Evolutionary conservation across 352 stramenopile genomes (phyloP).

Genomic region (Phytophthora pistaciae): DNA sequence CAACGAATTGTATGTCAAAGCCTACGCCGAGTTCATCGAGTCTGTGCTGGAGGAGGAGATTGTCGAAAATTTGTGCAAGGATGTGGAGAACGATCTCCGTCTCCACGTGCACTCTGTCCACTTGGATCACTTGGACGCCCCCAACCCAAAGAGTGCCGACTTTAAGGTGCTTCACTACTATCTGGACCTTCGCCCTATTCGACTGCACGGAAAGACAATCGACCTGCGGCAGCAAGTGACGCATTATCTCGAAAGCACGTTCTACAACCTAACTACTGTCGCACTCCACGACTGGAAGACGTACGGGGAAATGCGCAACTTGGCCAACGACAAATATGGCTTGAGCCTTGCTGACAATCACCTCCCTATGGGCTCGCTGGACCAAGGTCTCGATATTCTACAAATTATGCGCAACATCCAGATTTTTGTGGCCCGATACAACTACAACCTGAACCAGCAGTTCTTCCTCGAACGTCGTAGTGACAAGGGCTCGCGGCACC

Average conservation of each 20-base stretch:
- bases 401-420: constrained; percentile 97
- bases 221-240: constrained; percentile 89
- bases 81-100: constrained; percentile 95
- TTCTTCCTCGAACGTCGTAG: constrained; percentile 94
- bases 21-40: constrained; percentile 85
- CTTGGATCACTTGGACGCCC: constrained; percentile 87
- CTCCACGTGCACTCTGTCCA: constrained; percentile 91
- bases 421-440: constrained; percentile 92
- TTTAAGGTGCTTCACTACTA: constrained; percentile 90
- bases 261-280: constrained; percentile 96
- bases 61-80: constrained; percentile 90
- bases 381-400: constrained; percentile 94
- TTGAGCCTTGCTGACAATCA: constrained; percentile 92
- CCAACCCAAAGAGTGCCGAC: constrained; percentile 85
- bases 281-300: constrained; percentile 96
- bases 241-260: constrained; percentile 94
- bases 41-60: constrained; percentile 89
- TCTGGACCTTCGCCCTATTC: constrained; percentile 87
- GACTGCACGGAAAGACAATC: constrained; percentile 89
- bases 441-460: constrained; percentile 97
- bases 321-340: constrained; percentile 94
- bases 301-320: constrained; percentile 94
- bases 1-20: constrained; percentile 71
- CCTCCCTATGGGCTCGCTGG: constrained; percentile 93
- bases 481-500: constrained; percentile 91